A percentile compares a stretch with the other conserved stretches of the same genome.
phyloP scores from a whole-genome alignment of 371 early-diverging fungal genomes.

The Apophysomyces trapeziformis region DNA sequence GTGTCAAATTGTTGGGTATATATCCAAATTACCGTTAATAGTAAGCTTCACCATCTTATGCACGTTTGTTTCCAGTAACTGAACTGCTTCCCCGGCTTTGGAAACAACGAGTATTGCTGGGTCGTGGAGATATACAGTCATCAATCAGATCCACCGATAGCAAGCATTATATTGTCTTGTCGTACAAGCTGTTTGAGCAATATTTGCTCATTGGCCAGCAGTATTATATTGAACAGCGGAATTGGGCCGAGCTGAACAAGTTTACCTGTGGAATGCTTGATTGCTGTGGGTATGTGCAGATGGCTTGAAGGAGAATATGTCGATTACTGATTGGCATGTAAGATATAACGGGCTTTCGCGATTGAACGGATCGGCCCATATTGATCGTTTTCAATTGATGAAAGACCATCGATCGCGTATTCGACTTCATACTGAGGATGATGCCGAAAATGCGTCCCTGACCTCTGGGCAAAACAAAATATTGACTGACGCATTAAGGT shows the following conservation, averaged over 20 bases:
- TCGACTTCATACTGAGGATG: slow-evolving; percentile 31
- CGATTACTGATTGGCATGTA: not conserved
- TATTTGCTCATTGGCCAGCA: slow-evolving; percentile 46
- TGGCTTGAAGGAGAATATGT: not conserved
- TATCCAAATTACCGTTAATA: no score
- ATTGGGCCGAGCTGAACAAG: slow-evolving; percentile 37
- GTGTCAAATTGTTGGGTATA: slow-evolving; percentile 35
- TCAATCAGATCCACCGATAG: slow-evolving; percentile 48
- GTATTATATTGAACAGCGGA: slow-evolving; percentile 44
- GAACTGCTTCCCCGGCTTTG: slow-evolving; percentile 50
- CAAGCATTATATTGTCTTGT: slow-evolving; percentile 43
- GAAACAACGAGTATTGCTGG: slow-evolving; percentile 42
- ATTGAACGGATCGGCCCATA: slow-evolving; percentile 34
- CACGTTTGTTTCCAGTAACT: slow-evolving; percentile 25
- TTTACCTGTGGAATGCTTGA: slow-evolving; percentile 48
- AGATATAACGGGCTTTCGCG: slow-evolving; percentile 37
- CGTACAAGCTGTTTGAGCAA: slow-evolving; percentile 47
- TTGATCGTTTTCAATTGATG: slow-evolving; percentile 41
- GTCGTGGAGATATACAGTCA: slow-evolving; percentile 35
- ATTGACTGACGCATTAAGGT: slow-evolving; percentile 19
- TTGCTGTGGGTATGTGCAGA: slow-evolving; percentile 37
- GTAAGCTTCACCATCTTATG: no score
- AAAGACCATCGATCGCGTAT: slow-evolving; percentile 39
- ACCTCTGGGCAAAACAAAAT: not conserved
- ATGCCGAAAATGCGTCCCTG: not conserved